A percentile compares a stretch with the other conserved stretches of the same genome.
These are phyloP conservation scores for Bertia moriformis DNA, from an alignment of 2,329 filamentous ascomycete species.

Conservation along the genomic window DNA sequence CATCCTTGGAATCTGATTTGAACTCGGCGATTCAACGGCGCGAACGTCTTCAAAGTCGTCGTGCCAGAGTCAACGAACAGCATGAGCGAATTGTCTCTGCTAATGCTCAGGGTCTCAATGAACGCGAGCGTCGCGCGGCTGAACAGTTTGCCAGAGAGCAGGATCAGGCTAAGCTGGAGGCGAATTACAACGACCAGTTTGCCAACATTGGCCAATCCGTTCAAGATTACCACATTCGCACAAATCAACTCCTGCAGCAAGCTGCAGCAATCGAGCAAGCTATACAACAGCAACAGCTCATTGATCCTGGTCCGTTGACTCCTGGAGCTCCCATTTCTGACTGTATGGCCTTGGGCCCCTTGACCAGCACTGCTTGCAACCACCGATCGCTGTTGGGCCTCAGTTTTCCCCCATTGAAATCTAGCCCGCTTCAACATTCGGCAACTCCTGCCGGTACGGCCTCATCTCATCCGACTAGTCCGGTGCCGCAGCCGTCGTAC, in stretches of 20 bases:
- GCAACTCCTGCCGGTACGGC: constrained; percentile 15
- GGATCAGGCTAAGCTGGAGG: constrained; percentile 25
- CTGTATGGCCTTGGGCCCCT: constrained; percentile 1
- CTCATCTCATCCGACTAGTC: constrained; percentile 16
- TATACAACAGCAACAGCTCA: constrained; percentile 25
- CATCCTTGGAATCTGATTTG: constrained; percentile 35
- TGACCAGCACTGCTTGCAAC: constrained; percentile 12
- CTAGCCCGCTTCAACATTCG: constrained; percentile 16
- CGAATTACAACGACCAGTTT: constrained; percentile 23
- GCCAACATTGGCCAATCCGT: constrained; percentile 21
- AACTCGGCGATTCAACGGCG: constrained; percentile 34
- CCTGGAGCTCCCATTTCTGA: constrained; percentile 34
- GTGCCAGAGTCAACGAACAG: constrained; percentile 43
- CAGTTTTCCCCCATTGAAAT: constrained; percentile 16
- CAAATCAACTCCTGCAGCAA: constrained; percentile 25
- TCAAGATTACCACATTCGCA: constrained; percentile 24
- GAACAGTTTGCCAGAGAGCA: constrained; percentile 26
- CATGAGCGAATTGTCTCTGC: constrained; percentile 41
- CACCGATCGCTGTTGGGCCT: constrained; percentile 17
- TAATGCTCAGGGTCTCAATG: constrained; percentile 39
- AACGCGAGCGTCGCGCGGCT: constrained; percentile 31
- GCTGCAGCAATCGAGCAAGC: constrained; percentile 22
- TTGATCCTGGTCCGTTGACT: constrained; percentile 29
- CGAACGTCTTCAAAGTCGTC: constrained; percentile 42
- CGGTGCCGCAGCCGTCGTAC: constrained; percentile 14